A percentile compares a stretch with the other conserved stretches of the same genome.
These are phyloP conservation scores for Hapsidospora chrysogenum DNA, from an alignment of 495 filamentous ascomycete genomes.

Conservation along the genomic window DNA sequence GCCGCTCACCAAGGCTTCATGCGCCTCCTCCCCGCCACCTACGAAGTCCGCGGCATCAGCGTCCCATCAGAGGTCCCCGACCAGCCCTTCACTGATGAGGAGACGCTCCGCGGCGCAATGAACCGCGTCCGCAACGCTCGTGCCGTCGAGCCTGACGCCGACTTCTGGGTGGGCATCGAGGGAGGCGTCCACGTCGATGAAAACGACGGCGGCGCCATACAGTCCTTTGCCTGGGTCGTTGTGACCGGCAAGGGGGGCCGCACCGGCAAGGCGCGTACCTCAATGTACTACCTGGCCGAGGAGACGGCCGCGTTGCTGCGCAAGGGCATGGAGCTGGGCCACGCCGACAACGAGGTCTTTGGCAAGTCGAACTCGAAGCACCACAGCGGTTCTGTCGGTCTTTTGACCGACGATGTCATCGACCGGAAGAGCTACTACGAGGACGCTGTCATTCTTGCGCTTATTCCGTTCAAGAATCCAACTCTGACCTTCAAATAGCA, in stretches of 20 bases:
- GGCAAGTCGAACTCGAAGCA: slow-evolving; percentile 8
- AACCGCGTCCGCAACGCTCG: slow-evolving; percentile 11
- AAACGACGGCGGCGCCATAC: slow-evolving; percentile 4
- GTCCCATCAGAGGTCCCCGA: slow-evolving; percentile 12
- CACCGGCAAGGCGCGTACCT: slow-evolving; percentile 12
- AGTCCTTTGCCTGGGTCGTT: slow-evolving; percentile 15
- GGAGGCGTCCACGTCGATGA: slow-evolving; percentile 13
- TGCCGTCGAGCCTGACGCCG: slow-evolving; percentile 6
- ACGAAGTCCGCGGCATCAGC: slow-evolving; percentile 11
- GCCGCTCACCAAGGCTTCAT: slow-evolving; percentile 9
- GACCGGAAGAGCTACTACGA: slow-evolving; percentile 7
- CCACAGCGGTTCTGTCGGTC: slow-evolving; percentile 10
- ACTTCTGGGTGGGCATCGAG: slow-evolving; percentile 14
- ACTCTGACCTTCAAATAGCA: background rate
- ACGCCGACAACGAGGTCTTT: slow-evolving; percentile 9
- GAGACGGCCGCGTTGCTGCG: slow-evolving; percentile 7
- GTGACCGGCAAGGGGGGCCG: slow-evolving; percentile 4
- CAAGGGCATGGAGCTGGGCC: slow-evolving; percentile 10
- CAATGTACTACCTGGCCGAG: slow-evolving; percentile 10
- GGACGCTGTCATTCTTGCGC: slow-evolving; percentile 11
- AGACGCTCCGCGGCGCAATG: slow-evolving; percentile 10
- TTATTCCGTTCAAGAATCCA: slow-evolving; percentile 11
- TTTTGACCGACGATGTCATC: slow-evolving; percentile 10
- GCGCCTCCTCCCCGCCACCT: slow-evolving; percentile 14
- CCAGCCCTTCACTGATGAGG: slow-evolving; percentile 12